Base-by-base conservation (phyloP, 257 asterid species). In the Penstemon newberryi region DNA sequence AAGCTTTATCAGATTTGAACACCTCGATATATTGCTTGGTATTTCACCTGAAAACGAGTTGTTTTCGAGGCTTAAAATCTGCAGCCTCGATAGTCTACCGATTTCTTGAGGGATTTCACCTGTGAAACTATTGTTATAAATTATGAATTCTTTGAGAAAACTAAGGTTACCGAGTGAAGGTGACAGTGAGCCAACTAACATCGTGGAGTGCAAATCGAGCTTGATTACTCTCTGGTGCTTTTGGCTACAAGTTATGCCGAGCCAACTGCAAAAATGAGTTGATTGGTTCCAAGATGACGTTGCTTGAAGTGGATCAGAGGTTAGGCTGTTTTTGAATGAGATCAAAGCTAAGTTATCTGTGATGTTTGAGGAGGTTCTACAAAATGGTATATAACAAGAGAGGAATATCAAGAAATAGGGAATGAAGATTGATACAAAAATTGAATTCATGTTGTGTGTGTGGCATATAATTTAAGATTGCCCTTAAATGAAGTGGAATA, bases 1-100 rank as follows among this genome's bases (percentile, higher is more conserved):
- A 7, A 64, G 45, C 45, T 49, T 49, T 33, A 49, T 64, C 58
- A 64, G 49, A 47, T 49, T 49, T 6, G 25, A 49, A 8, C 69
- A 64, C 7, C 12, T 64, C 3, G 62, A 66, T 51, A 52, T 38
- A 40, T 51, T 52, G 52, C 56, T 52, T 4, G 70, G 70, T 15
- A 53, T 66, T 40, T 66, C 70, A 52, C 70, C 70, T 8, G 61
- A 66, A 51, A 52, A 8, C 53, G 70, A 52, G 19, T 66, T 66
- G 61, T 66, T 66, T 40, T 53, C 70, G 3, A 66, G 62, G 50
- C 70, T 41, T 52, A 52, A 52, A 6, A 51, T 7, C 18, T 18
- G 7, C 11, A 65, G 60, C 10, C 46, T 47, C 2, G 69, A 64
- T 64, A 64, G 36, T 19, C 19, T 64, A 44, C 69, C 69, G 5